Conservation (phyloP, 805 yeast species). For the Wickerhamiella azymoides region DNA sequence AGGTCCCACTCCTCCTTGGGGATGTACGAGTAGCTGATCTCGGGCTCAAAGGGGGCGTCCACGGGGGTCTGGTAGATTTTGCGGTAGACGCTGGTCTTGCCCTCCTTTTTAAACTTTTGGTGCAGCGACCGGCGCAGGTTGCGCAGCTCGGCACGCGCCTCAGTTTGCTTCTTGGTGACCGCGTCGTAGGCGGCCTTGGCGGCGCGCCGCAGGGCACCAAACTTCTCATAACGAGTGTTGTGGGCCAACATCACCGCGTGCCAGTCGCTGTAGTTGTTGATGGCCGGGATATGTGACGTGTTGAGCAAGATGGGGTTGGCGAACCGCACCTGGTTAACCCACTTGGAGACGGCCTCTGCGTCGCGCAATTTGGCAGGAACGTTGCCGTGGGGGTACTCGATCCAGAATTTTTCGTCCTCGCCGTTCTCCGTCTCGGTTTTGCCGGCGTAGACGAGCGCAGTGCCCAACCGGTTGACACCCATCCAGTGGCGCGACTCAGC, state of each 20-base stretch:
- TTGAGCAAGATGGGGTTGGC: constrained; percentile 1
- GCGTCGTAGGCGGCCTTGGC: constrained; percentile 5
- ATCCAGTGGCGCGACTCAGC: constrained; percentile 12
- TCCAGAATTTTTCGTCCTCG: not conserved
- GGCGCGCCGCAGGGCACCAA: constrained; percentile 2
- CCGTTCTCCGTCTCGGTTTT: not conserved
- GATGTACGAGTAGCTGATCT: constrained; percentile 15
- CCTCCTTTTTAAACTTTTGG: constrained; percentile 12
- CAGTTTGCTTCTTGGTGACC: constrained; percentile 11
- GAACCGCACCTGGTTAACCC: constrained; percentile 7
- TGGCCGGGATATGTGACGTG: not conserved
- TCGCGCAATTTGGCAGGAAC: constrained; percentile 16
- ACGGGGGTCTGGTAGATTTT: constrained; percentile 13
- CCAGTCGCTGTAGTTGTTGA: constrained; percentile 1
- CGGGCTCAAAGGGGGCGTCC: constrained; percentile 13
- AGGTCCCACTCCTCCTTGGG: constrained; percentile 9
- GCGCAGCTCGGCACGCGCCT: constrained; percentile 13
- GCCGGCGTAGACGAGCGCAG: constrained; percentile 10
- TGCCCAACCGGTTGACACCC: constrained; percentile 15
- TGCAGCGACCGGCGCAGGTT: constrained; percentile 13
- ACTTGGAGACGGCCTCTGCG: constrained; percentile 1
- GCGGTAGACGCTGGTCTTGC: constrained; percentile 11
- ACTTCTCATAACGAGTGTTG: not conserved
- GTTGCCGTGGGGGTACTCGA: constrained; percentile 12
- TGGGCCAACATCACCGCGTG: constrained; percentile 5